Percentiles rank a stretch among this genome's conserved stretches.
These are phyloP conservation scores for Phlyctochytrium bullatum DNA, from an alignment of 192 early-diverging fungal species.

Conservation along the genomic window DNA sequence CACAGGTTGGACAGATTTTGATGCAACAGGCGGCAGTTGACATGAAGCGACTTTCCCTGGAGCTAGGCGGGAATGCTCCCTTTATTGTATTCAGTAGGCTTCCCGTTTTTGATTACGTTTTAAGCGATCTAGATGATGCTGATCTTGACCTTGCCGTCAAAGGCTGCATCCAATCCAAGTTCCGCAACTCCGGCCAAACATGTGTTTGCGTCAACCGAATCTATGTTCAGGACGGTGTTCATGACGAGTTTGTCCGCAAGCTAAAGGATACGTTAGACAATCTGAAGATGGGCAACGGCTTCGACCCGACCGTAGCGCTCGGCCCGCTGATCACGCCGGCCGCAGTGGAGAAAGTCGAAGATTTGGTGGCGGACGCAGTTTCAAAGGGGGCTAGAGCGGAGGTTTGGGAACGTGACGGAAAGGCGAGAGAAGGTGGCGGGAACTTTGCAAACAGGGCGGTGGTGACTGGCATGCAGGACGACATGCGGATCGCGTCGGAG, in stretches of 20 bases:
- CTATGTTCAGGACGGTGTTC: slow-evolving; percentile 36
- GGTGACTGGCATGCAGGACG: slow-evolving; percentile 61
- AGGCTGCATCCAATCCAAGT: slow-evolving; percentile 36
- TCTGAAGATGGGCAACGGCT: slow-evolving; percentile 74
- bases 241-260: slow-evolving; percentile 39
- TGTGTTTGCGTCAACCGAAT: slow-evolving; percentile 45
- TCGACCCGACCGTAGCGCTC: slow-evolving; percentile 60
- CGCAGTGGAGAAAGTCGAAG: slow-evolving; percentile 66
- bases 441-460: too few relatives aligned
- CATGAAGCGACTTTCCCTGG: slow-evolving; percentile 48
- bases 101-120: neutral
- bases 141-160: slow-evolving; percentile 40
- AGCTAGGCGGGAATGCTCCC: slow-evolving; percentile 51
- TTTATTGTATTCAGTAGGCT: slow-evolving; percentile 49
- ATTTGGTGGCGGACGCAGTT: slow-evolving; percentile 70
- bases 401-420: slow-evolving; percentile 64
- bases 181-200: slow-evolving; percentile 46
- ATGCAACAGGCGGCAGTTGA: slow-evolving; percentile 57
- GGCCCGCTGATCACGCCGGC: slow-evolving; percentile 79
- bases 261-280: slow-evolving; percentile 52
- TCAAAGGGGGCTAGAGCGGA: slow-evolving; percentile 50
- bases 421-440: slow-evolving; percentile 20
- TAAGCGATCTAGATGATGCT: slow-evolving; percentile 32
- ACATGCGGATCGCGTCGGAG: slow-evolving; percentile 69
- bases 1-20: slow-evolving; percentile 64